Conservation (phyloP, 225 moss, liverwort and hornwort species). For the Neckera pumila region DNA sequence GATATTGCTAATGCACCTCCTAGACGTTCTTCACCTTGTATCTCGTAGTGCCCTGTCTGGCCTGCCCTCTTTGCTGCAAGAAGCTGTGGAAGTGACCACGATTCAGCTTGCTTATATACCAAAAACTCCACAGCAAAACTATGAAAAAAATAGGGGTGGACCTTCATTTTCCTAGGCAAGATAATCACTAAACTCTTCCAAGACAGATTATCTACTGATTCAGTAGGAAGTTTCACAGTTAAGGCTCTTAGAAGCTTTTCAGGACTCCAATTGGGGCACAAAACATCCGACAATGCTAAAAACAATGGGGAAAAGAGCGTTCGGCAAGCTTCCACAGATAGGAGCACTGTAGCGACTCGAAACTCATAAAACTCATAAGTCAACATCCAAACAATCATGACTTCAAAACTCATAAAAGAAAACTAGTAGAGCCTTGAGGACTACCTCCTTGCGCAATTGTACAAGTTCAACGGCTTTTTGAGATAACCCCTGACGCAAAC, state of each 20-base stretch:
- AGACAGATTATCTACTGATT: not conserved
- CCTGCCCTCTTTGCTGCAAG: slow-evolving; percentile 53
- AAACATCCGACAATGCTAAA: too few relatives aligned
- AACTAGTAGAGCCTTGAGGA: not conserved
- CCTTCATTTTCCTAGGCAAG: not conserved
- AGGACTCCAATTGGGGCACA: not conserved
- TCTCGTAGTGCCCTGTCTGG: slow-evolving; percentile 44
- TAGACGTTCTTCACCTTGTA: slow-evolving; percentile 55
- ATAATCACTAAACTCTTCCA: not conserved
- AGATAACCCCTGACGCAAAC: slow-evolving; percentile 61
- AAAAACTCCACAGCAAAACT: not conserved
- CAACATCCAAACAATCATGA: not conserved
- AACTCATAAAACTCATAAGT: too few relatives aligned
- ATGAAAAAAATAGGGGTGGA: not conserved
- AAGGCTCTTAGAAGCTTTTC: not conserved
- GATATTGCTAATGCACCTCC: slow-evolving; percentile 54
- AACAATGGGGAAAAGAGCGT: not conserved
- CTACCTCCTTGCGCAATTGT: slow-evolving; percentile 51
- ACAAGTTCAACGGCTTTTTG: slow-evolving; percentile 62
- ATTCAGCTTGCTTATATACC: not conserved
- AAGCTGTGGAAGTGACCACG: slow-evolving; percentile 22
- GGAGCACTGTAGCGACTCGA: not conserved
- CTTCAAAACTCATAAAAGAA: not conserved
- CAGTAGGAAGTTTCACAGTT: not conserved
- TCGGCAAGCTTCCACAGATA: not conserved